Evolutionary conservation across 2,329 filamentous ascomycete genomes (phyloP).

Genomic region (Fusarium continuum): DNA sequence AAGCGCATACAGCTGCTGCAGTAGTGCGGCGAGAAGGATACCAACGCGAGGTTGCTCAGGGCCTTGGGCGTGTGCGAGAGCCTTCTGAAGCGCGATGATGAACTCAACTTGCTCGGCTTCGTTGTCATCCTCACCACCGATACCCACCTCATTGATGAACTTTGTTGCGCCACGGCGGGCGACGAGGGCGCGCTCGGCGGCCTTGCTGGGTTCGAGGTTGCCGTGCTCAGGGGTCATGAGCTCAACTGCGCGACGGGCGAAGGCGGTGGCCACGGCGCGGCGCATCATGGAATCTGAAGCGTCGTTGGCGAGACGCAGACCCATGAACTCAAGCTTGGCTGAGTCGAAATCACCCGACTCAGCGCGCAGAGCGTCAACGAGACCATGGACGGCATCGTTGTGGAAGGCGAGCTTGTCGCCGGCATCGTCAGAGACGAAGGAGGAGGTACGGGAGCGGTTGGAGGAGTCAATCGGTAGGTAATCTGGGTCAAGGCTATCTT

Average conservation of each 20-base stretch:
- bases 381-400: slow-evolving; percentile 82
- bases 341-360: slow-evolving; percentile 81
- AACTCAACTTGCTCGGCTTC: slow-evolving; percentile 87
- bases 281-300: slow-evolving; percentile 91
- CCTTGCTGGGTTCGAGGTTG: slow-evolving; percentile 67
- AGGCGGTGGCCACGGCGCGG: slow-evolving; percentile 83
- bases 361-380: slow-evolving; percentile 85
- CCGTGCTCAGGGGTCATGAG: slow-evolving; percentile 64
- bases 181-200: slow-evolving; percentile 69
- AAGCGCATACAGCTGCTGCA: slow-evolving; percentile 84
- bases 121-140: slow-evolving; percentile 62
- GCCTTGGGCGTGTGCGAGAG: slow-evolving; percentile 73
- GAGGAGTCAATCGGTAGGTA: slow-evolving; percentile 54
- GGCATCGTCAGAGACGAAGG: slow-evolving; percentile 77
- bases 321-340: slow-evolving; percentile 88
- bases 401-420: slow-evolving; percentile 73
- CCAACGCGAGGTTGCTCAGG: slow-evolving; percentile 60
- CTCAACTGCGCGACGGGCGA: slow-evolving; percentile 82
- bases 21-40: slow-evolving; percentile 77
- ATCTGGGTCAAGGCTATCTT: slow-evolving; percentile 72
- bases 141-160: slow-evolving; percentile 68
- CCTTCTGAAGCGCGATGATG: slow-evolving; percentile 81
- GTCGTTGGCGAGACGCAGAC: slow-evolving; percentile 88
- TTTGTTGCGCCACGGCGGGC: slow-evolving; percentile 61
- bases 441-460: slow-evolving; percentile 73